These are phyloP conservation scores for Daldinia loculata DNA, from an alignment of 495 filamentous ascomycete species.

Conservation along the genomic window DNA sequence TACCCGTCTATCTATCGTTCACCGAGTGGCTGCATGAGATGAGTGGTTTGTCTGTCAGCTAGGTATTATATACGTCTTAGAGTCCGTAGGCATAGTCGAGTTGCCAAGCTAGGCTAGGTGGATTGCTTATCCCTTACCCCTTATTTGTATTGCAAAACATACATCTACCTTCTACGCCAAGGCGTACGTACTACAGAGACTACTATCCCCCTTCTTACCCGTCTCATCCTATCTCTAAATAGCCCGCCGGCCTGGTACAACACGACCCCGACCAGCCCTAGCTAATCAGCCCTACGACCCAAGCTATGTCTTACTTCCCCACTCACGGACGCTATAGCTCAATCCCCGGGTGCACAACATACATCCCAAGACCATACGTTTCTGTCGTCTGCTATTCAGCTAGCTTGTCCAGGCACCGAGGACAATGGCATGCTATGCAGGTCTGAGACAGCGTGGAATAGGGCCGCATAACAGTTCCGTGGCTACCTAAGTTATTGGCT, in stretches of 20 bases:
- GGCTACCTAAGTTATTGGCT: not conserved
- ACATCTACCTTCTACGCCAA: not conserved
- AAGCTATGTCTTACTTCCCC: not conserved
- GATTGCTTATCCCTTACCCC: not conserved
- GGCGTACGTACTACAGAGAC: too few relatives aligned
- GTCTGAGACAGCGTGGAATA: constrained; percentile 7
- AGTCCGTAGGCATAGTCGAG: not conserved
- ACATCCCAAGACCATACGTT: not conserved
- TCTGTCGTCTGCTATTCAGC: not conserved
- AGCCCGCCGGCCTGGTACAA: not conserved
- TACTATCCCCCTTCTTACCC: too few relatives aligned
- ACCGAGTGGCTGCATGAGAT: constrained; percentile 1
- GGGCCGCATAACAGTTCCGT: not conserved
- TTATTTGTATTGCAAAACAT: too few relatives aligned
- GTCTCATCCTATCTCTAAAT: too few relatives aligned
- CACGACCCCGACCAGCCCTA: not conserved
- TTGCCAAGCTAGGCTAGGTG: too few relatives aligned
- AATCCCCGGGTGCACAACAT: not conserved
- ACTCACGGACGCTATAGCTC: not conserved
- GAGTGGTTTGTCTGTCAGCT: constrained; percentile 5
- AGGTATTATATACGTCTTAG: not conserved
- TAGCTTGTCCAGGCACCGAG: not conserved
- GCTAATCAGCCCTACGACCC: not conserved
- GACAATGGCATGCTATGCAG: not conserved
- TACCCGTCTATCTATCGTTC: not conserved